Evolutionary conservation across 805 yeast species (phyloP).

Genomic region (Tetrapisispora nanseiensis): DNA sequence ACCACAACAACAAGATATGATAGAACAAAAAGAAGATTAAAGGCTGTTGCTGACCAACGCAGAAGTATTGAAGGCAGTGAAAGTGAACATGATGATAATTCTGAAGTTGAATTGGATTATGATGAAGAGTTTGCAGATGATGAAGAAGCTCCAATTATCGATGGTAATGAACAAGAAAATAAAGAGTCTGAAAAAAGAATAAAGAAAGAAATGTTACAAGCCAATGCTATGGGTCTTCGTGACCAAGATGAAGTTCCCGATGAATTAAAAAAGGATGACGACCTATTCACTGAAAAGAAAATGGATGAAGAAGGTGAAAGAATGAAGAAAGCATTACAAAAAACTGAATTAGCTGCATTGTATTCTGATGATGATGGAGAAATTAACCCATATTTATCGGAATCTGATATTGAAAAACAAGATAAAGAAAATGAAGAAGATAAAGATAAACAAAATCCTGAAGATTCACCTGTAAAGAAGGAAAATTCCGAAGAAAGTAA

Average conservation of each 20-base stretch:
- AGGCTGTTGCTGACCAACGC: slow-evolving; percentile 38
- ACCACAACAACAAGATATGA: slow-evolving; percentile 42
- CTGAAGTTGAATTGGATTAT: slow-evolving; percentile 84
- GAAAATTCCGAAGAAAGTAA: slow-evolving; percentile 32
- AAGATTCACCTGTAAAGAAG: slow-evolving; percentile 31
- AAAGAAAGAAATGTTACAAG: slow-evolving; percentile 75
- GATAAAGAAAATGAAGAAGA: slow-evolving; percentile 37
- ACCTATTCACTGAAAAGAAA: slow-evolving; percentile 60
- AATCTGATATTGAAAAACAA: slow-evolving; percentile 58
- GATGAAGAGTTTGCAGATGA: slow-evolving; percentile 98
- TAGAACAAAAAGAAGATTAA: slow-evolving; percentile 37
- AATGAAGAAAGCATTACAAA: slow-evolving; percentile 70
- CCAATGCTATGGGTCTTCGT: slow-evolving; percentile 56
- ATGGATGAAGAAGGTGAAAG: slow-evolving; percentile 88
- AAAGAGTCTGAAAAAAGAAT: slow-evolving; percentile 78
- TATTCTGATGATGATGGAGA: slow-evolving; percentile 82
- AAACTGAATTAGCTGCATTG: slow-evolving; percentile 71
- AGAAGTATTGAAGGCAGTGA: slow-evolving; percentile 31
- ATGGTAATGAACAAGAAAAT: slow-evolving; percentile 90
- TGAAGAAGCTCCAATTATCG: slow-evolving; percentile 96
- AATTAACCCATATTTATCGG: slow-evolving; percentile 69
- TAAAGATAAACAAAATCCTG: slow-evolving; percentile 35
- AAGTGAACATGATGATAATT: slow-evolving; percentile 46
- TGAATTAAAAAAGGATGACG: slow-evolving; percentile 60
- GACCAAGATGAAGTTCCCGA: slow-evolving; percentile 49